phyloP scores from a whole-genome alignment of 2,329 filamentous ascomycete species.

The Pyrenophora teres region DNA sequence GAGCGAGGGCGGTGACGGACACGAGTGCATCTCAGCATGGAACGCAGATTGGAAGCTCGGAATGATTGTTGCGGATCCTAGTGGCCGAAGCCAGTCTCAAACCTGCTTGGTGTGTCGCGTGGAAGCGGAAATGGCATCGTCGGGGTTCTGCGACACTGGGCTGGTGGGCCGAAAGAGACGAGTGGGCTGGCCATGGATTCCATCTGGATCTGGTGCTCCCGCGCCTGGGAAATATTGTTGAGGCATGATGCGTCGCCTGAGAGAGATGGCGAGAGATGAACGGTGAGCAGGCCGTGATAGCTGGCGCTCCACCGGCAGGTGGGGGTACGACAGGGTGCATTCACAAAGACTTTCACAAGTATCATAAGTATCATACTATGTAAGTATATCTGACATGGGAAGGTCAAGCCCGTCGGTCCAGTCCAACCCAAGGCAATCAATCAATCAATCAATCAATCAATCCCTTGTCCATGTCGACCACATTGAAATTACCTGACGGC shows the following conservation, averaged over 20 bases:
- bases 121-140: slow-evolving; percentile 38
- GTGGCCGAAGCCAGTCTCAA: slow-evolving; percentile 16
- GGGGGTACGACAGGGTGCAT: slow-evolving; percentile 8
- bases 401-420: background rate
- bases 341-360: background rate
- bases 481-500: slow-evolving; percentile 32
- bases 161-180: slow-evolving; percentile 16
- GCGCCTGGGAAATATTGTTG: slow-evolving; percentile 6
- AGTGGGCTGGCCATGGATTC: slow-evolving; percentile 8
- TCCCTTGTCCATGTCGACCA: background rate
- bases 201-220: slow-evolving; percentile 4
- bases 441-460: background rate
- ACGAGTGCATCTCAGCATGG: slow-evolving; percentile 15
- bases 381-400: background rate
- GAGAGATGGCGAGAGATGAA: background rate
- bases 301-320: slow-evolving; percentile 8
- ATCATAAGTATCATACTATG: no score
- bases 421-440: no score
- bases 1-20: slow-evolving; percentile 20
- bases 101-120: slow-evolving; percentile 39
- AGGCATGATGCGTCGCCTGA: background rate
- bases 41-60: slow-evolving; percentile 28
- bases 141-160: slow-evolving; percentile 33
- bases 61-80: slow-evolving; percentile 19
- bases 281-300: slow-evolving; percentile 3